These are phyloP conservation scores for Citrus glauca DNA, from an alignment of 345 rosid species.

Conservation along the genomic window DNA sequence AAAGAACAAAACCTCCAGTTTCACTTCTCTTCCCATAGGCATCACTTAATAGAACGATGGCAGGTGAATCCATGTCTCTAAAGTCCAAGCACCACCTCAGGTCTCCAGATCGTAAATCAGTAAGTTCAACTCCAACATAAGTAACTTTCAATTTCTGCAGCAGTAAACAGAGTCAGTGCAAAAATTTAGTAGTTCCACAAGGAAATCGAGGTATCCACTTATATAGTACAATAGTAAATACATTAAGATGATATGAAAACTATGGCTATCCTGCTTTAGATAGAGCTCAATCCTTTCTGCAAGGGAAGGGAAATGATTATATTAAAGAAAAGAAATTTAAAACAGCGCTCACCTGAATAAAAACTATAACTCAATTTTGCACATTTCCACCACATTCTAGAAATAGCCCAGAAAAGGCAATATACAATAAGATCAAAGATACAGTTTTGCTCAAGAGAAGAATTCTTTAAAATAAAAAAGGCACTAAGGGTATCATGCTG, in stretches of 20 bases:
- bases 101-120: conserved; percentile 74
- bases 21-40: conserved; percentile 67
- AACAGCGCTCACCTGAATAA: not conserved
- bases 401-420: not conserved
- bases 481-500: not conserved
- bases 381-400: not conserved
- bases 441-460: not conserved
- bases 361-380: not conserved
- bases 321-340: not conserved
- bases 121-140: conserved; percentile 77
- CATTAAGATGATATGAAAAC: not conserved
- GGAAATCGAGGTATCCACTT: not conserved
- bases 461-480: not conserved
- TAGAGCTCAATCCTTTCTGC: not conserved
- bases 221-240: not conserved
- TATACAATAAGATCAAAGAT: not conserved
- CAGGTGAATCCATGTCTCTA: conserved; percentile 93
- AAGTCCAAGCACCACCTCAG: conserved; percentile 96
- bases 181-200: not conserved
- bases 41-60: conserved; percentile 71
- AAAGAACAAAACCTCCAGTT: conserved; percentile 76
- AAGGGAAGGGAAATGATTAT: not conserved
- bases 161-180: conserved; percentile 4
- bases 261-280: not conserved
- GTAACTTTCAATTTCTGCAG: conserved; percentile 88